Conservation (phyloP, 148 eudicot species). For the Hydrangea macrophylla region DNA sequence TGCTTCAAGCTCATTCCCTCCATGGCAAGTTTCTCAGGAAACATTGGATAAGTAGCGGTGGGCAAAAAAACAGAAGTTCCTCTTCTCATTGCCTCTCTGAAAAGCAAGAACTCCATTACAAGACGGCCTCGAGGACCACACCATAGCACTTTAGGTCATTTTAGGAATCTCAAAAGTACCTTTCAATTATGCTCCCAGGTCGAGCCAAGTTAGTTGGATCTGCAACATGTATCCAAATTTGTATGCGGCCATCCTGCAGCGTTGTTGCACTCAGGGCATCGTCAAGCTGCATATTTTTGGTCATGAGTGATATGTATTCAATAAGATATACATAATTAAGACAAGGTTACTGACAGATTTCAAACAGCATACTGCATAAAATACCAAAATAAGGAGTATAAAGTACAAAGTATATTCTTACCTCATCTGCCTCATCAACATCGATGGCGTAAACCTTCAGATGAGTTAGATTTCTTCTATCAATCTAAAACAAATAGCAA, state of each 20-base stretch:
- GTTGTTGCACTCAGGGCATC: conserved; percentile 93
- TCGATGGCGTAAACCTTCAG: conserved; percentile 98
- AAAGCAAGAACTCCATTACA: conserved; percentile 17
- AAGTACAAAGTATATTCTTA: conserved; percentile 11
- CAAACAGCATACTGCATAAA: not conserved
- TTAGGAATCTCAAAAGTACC: conserved; percentile 39
- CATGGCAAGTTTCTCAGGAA: conserved; percentile 97
- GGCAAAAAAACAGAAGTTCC: conserved; percentile 93
- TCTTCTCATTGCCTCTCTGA: conserved; percentile 89
- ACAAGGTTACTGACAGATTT: not conserved
- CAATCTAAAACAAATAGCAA: conserved; percentile 42
- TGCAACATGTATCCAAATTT: conserved; percentile 95
- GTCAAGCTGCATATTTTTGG: conserved; percentile 68
- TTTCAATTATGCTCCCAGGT: conserved; percentile 84
- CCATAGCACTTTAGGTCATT: not conserved
- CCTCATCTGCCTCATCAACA: conserved; percentile 99
- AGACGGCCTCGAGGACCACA: conserved; percentile 7
- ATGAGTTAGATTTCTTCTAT: conserved; percentile 77
- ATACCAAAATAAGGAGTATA: not conserved
- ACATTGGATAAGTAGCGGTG: conserved; percentile 97
- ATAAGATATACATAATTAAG: not conserved
- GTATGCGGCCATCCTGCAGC: conserved; percentile 84
- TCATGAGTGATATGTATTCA: too few relatives aligned
- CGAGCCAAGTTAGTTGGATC: conserved; percentile 82
- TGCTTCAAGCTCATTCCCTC: conserved; percentile 98